Conservation (phyloP, 306 rosid genomes). For the Styphnolobium japonicum region DNA sequence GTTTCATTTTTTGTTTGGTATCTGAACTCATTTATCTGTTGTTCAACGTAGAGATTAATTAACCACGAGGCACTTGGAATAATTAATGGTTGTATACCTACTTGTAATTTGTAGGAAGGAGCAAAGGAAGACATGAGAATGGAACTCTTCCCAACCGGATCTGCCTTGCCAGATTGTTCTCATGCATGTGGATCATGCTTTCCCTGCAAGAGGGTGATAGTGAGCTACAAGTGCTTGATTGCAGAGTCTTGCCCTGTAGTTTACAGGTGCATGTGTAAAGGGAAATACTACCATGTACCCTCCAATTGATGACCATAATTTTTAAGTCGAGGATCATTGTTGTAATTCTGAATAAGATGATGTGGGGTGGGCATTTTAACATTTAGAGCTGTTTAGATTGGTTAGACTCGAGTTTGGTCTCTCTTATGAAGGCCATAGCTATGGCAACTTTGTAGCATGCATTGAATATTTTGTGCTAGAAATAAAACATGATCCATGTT, state of each 20-base stretch:
- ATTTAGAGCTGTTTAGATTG: neutral
- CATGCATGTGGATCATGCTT: conserved; percentile 85
- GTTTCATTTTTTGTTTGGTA: neutral
- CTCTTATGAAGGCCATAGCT: neutral
- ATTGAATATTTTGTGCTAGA: neutral
- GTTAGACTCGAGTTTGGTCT: neutral
- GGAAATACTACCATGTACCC: conserved; percentile 84
- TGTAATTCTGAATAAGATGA: neutral
- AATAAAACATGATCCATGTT: conserved; percentile 23
- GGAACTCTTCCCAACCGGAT: conserved; percentile 57
- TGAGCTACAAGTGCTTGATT: conserved; percentile 74
- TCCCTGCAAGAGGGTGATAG: conserved; percentile 89
- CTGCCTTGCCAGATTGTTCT: conserved; percentile 78
- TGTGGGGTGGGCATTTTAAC: neutral
- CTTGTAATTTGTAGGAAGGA: conserved; percentile 30
- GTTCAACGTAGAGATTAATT: neutral
- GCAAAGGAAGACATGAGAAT: conserved; percentile 34
- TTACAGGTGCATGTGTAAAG: conserved; percentile 74
- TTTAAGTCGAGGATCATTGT: neutral
- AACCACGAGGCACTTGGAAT: neutral
- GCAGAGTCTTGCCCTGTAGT: conserved; percentile 84
- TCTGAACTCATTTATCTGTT: neutral
- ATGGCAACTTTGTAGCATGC: neutral
- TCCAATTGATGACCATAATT: conserved; percentile 39
- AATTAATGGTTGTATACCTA: neutral